phyloP scores from a whole-genome alignment of 2,329 filamentous ascomycete species.

The Chaetomiaceae sp. region DNA sequence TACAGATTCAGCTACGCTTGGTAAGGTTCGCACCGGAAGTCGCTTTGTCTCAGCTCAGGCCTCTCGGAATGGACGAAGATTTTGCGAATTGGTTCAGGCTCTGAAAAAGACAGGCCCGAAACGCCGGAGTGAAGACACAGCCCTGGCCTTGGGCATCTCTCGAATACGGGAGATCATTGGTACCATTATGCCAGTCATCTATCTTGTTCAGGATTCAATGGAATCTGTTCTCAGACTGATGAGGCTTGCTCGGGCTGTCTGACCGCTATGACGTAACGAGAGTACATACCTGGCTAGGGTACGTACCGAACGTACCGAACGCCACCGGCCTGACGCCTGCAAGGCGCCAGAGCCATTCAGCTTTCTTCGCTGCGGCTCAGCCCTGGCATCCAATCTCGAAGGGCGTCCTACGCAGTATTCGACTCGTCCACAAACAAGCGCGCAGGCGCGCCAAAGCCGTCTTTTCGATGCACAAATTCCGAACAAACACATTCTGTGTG shows the following conservation, averaged over 20 bases:
- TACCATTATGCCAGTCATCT: not conserved
- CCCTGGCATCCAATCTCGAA: not conserved
- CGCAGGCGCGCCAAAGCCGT: not conserved
- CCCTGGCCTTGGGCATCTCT: not conserved
- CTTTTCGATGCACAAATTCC: too few species aligned
- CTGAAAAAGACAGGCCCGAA: not conserved
- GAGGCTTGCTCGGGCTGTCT: too few species aligned
- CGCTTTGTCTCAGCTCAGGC: slow-evolving; percentile 2
- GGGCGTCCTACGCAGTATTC: too few species aligned
- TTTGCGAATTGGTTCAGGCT: not conserved
- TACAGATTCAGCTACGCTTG: too few species aligned
- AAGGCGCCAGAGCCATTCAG: too few species aligned
- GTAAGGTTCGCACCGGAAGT: not conserved
- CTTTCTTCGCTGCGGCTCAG: too few species aligned
- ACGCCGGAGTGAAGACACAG: not conserved
- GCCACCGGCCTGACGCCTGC: too few species aligned
- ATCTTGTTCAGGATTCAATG: too few species aligned
- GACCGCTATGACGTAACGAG: slow-evolving; percentile 1
- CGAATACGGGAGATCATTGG: too few species aligned
- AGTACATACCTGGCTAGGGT: not conserved
- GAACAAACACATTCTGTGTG: too few species aligned
- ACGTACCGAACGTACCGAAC: not conserved
- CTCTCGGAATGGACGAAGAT: not conserved
- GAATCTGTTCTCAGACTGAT: too few species aligned
- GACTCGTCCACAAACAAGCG: not conserved